A percentile compares a stretch with the other conserved stretches of the same genome.
These are phyloP conservation scores for Suhomyces wounanorum DNA, from an alignment of 1,139 yeast genomes.

Conservation along the genomic window DNA sequence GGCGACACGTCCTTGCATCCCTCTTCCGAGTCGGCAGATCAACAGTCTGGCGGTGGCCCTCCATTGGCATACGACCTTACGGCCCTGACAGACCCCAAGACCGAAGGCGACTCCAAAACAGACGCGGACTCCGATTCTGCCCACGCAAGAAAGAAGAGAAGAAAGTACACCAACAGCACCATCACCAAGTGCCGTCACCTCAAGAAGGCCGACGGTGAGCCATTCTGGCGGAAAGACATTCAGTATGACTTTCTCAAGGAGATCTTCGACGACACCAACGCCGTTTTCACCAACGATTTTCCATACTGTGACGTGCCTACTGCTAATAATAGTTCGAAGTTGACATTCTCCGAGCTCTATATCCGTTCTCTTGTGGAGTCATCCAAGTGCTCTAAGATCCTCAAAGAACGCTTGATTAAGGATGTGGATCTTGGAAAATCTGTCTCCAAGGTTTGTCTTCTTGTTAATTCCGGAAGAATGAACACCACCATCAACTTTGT, in stretches of 20 bases:
- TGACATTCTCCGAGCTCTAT: constrained; percentile 86
- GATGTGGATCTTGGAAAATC: constrained; percentile 68
- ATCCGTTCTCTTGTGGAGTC: constrained; percentile 81
- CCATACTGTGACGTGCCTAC: constrained; percentile 36
- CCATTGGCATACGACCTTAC: background rate
- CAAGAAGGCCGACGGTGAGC: constrained; percentile 90
- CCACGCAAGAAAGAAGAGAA: constrained; percentile 13
- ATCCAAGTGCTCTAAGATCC: constrained; percentile 77
- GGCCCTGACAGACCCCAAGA: background rate
- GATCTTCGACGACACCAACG: constrained; percentile 62
- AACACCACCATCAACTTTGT: constrained; percentile 94
- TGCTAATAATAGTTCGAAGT: constrained; percentile 45
- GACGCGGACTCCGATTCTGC: constrained; percentile 4
- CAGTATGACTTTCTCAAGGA: constrained; percentile 76
- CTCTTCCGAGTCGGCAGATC: background rate
- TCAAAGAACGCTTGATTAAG: constrained; percentile 70
- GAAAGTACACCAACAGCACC: constrained; percentile 17
- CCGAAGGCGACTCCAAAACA: background rate
- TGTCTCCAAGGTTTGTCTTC: constrained; percentile 78
- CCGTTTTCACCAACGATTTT: constrained; percentile 69
- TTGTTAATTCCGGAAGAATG: constrained; percentile 91
- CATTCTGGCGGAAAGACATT: constrained; percentile 84
- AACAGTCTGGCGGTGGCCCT: background rate
- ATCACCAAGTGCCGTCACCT: constrained; percentile 52
- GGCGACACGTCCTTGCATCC: background rate